Percentiles rank a stretch among this genome's conserved stretches.
Evolutionary conservation across 371 early-diverging fungal species (phyloP).

Genomic region (Mortierella polycephala): DNA sequence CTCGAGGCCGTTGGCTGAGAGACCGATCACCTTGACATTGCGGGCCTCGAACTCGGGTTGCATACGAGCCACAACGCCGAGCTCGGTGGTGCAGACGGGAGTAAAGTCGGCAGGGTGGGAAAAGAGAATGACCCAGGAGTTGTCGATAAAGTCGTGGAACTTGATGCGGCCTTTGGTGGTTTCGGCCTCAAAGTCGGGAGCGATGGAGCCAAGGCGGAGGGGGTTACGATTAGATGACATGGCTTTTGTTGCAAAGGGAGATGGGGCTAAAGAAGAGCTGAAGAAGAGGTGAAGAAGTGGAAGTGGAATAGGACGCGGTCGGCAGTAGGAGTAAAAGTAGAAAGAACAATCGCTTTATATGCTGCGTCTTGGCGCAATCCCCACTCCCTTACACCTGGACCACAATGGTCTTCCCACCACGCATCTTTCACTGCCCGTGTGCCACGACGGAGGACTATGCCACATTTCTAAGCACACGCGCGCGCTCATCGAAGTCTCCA

Average conservation of each 20-base stretch:
- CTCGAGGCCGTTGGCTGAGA: constrained; percentile 86
- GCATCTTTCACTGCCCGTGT: no score
- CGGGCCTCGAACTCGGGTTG: constrained; percentile 80
- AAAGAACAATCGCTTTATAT: no score
- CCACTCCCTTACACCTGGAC: no score
- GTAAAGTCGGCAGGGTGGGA: constrained; percentile 97
- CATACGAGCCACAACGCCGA: constrained; percentile 89
- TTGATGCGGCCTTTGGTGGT: constrained; percentile 90
- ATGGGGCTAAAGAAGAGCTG: no score
- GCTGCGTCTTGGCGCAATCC: no score
- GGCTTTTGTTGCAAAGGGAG: background rate
- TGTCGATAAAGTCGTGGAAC: constrained; percentile 90
- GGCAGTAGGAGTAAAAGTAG: no score
- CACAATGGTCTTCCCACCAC: no score
- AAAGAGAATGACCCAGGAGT: constrained; percentile 93
- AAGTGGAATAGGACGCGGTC: no score
- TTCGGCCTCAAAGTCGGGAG: constrained; percentile 80
- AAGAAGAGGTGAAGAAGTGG: no score
- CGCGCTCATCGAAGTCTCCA: no score
- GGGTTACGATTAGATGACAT: constrained; percentile 34
- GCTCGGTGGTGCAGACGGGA: constrained; percentile 96
- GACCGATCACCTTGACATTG: constrained; percentile 91
- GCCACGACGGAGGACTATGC: no score
- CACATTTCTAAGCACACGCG: no score
- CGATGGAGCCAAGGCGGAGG: constrained; percentile 59